These are phyloP conservation scores for Phoma herbarum DNA, from an alignment of 2,329 filamentous ascomycete species.

Conservation along the genomic window DNA sequence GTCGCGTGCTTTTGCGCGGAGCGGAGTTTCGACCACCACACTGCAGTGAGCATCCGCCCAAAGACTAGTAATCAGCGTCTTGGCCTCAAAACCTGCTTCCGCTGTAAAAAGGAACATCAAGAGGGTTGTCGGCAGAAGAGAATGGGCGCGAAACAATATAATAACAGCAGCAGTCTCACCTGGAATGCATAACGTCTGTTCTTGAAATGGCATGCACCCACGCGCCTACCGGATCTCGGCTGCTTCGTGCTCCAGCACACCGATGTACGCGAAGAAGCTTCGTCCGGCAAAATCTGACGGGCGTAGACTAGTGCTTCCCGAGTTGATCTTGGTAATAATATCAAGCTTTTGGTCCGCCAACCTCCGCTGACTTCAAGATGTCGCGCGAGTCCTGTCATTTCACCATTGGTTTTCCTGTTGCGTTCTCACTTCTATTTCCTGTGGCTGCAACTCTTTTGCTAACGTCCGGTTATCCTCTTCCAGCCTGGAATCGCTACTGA, in stretches of 20 bases:
- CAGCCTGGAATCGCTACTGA: not conserved
- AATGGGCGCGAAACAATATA: not conserved
- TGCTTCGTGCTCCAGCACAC: constrained; percentile 9
- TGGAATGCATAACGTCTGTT: constrained; percentile 7
- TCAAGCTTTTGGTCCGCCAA: constrained; percentile 16
- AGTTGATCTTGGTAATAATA: constrained; percentile 5
- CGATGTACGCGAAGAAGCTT: constrained; percentile 8
- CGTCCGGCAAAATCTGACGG: constrained; percentile 1
- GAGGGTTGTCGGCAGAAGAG: not conserved
- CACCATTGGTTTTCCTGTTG: not conserved
- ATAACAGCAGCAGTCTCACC: not conserved
- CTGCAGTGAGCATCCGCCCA: not conserved
- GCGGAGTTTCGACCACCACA: constrained; percentile 1
- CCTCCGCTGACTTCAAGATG: constrained; percentile 18
- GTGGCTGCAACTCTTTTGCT: not conserved
- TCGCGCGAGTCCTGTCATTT: constrained; percentile 3
- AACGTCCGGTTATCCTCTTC: not conserved
- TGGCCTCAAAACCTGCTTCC: constrained; percentile 4
- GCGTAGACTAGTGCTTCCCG: constrained; percentile 6
- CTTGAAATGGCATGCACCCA: constrained; percentile 8
- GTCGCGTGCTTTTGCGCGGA: constrained; percentile 13
- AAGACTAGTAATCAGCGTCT: not conserved
- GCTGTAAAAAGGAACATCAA: not conserved
- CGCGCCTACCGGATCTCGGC: constrained; percentile 19
- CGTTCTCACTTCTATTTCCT: not conserved